phyloP scores from a whole-genome alignment of 2,329 filamentous ascomycete genomes.

The Thielaviopsis ethacetica region DNA sequence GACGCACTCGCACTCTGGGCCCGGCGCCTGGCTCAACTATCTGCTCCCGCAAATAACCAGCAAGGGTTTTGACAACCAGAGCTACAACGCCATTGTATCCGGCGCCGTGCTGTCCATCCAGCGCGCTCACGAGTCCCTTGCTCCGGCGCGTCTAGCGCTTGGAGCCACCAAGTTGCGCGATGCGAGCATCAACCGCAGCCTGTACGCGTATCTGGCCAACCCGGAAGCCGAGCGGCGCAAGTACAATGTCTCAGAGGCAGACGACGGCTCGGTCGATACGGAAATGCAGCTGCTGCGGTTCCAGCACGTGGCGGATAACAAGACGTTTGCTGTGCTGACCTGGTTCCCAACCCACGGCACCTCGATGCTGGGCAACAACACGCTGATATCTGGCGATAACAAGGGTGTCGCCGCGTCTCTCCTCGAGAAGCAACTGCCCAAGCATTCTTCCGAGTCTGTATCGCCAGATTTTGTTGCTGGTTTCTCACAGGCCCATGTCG shows the following conservation, averaged over 20 bases:
- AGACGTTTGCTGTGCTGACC: conserved; percentile 64
- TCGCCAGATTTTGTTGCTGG: conserved; percentile 65
- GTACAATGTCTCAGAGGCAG: conserved; percentile 32
- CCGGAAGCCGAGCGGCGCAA: conserved; percentile 52
- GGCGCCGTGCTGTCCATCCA: conserved; percentile 70
- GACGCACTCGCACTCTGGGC: conserved; percentile 84
- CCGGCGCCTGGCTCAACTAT: conserved; percentile 89
- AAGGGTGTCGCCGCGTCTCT: conserved; percentile 78
- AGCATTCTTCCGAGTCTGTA: conserved; percentile 28
- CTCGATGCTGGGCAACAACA: conserved; percentile 80
- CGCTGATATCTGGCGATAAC: conserved; percentile 76
- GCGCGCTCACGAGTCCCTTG: conserved; percentile 45
- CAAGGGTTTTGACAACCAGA: conserved; percentile 71
- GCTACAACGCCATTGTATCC: conserved; percentile 76
- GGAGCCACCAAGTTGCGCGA: conserved; percentile 44
- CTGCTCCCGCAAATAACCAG: conserved; percentile 81
- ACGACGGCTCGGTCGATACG: conserved; percentile 46
- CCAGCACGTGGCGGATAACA: conserved; percentile 50
- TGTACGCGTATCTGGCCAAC: conserved; percentile 73
- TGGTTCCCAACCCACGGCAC: conserved; percentile 90
- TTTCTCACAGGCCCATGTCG: conserved; percentile 83
- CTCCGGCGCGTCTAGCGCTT: conserved; percentile 48
- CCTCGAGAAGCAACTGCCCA: conserved; percentile 53
- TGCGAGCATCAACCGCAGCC: conserved; percentile 70
- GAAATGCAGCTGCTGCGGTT: conserved; percentile 65